A percentile compares a stretch with the other conserved stretches of the same genome.
These are phyloP conservation scores for Durusdinium trenchii DNA, from an alignment of 73 alveolate genomes.

Conservation along the genomic window DNA sequence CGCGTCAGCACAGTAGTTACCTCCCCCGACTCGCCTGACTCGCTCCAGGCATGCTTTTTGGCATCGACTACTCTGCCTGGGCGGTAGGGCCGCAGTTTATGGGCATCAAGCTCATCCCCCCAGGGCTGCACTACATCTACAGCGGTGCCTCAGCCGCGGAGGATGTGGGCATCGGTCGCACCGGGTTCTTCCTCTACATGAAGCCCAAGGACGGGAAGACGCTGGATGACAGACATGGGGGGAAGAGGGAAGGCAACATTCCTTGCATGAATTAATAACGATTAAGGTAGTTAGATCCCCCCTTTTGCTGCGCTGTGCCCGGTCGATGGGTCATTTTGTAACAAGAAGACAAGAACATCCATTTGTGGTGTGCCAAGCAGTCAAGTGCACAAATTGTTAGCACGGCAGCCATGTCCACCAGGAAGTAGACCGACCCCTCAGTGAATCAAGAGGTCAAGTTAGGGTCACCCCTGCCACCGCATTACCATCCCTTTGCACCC, in stretches of 20 bases:
- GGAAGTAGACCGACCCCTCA: too few relatives aligned
- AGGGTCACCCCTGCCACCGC: too few relatives aligned
- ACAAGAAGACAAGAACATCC: too few relatives aligned
- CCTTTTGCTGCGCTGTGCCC: too few relatives aligned
- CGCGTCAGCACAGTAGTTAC: neutral
- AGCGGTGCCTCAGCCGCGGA: slow-evolving; percentile 60
- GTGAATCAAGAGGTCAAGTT: too few relatives aligned
- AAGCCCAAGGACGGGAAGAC: too few relatives aligned
- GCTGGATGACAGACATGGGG: too few relatives aligned
- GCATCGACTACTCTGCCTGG: slow-evolving; percentile 90
- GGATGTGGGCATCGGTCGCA: slow-evolving; percentile 48
- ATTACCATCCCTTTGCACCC: too few relatives aligned
- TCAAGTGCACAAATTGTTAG: neutral
- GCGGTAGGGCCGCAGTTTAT: slow-evolving; percentile 57
- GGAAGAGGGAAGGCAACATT: too few relatives aligned
- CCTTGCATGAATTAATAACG: too few relatives aligned
- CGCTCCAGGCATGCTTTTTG: slow-evolving; percentile 64
- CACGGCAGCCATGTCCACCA: neutral
- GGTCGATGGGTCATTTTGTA: too few relatives aligned
- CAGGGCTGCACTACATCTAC: slow-evolving; percentile 80
- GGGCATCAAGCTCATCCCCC: slow-evolving; percentile 69
- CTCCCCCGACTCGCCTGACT: neutral
- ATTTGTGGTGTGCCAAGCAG: neutral
- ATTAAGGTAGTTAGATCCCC: too few relatives aligned
- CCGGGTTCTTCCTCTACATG: slow-evolving; percentile 73